phyloP scores from a whole-genome alignment of 345 rosid genomes.

The Salix viminalis region DNA sequence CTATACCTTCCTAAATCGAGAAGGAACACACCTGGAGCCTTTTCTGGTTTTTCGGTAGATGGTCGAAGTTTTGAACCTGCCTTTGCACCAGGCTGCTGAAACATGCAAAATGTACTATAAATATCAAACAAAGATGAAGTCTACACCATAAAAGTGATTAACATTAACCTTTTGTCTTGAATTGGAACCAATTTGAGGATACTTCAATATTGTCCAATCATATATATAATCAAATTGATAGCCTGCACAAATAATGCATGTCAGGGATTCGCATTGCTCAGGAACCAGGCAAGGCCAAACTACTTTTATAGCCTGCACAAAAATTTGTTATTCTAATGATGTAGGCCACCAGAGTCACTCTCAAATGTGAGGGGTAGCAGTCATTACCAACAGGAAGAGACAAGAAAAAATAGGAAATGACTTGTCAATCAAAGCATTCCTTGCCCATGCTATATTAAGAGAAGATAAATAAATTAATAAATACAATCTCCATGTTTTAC shows the following conservation, averaged over 20 bases:
- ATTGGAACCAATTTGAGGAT: constrained; percentile 27
- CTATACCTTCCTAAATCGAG: constrained; percentile 13
- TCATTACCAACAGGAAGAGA: neutral
- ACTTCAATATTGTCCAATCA: constrained; percentile 28
- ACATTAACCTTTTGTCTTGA: constrained; percentile 19
- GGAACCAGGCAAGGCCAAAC: neutral
- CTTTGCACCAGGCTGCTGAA: constrained; percentile 26
- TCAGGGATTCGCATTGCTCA: neutral
- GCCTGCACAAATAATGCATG: constrained; percentile 3
- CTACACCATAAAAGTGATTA: neutral
- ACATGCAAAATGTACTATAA: constrained; percentile 1
- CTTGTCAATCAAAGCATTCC: neutral
- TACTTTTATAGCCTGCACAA: neutral
- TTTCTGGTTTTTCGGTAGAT: constrained; percentile 33
- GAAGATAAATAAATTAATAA: neutral
- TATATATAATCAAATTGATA: constrained; percentile 25
- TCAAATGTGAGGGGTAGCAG: neutral
- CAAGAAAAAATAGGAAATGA: neutral
- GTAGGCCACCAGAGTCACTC: neutral
- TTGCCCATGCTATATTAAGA: neutral
- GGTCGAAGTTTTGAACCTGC: constrained; percentile 30
- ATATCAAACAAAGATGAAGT: neutral
- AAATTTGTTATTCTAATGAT: neutral
- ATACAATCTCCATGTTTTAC: neutral
- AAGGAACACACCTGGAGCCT: constrained; percentile 37